Evolutionary conservation across 1,284 basidiomycete genomes (phyloP).

Genomic region (Calocybe gambosa): DNA sequence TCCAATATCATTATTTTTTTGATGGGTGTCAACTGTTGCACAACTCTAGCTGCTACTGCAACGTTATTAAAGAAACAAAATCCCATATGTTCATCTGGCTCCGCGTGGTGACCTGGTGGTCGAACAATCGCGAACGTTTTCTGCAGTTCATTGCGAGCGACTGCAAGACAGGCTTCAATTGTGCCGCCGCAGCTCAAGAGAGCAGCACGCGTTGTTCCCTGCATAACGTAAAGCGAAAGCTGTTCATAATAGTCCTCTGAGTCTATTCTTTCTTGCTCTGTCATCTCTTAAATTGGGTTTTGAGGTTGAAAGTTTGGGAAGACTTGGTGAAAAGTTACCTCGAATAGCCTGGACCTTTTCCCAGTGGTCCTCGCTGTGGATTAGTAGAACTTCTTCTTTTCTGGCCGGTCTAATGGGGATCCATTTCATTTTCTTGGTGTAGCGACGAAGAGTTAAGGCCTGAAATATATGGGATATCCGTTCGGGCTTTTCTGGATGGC

Average conservation of each 20-base stretch:
- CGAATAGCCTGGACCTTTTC: constrained; percentile 79
- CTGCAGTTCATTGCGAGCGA: constrained; percentile 75
- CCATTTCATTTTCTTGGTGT: constrained; percentile 70
- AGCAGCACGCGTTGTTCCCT: constrained; percentile 80
- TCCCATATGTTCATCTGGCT: constrained; percentile 96
- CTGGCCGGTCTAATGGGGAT: constrained; percentile 72
- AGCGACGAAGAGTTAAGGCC: constrained; percentile 54
- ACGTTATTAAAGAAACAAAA: constrained; percentile 99
- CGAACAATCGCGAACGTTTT: constrained; percentile 95
- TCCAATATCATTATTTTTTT: constrained; percentile 90
- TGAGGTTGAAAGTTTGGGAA: neutral
- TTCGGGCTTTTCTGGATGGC: constrained; percentile 86
- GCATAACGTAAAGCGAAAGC: constrained; percentile 89
- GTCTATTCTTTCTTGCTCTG: constrained; percentile 64
- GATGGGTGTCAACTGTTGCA: constrained; percentile 61
- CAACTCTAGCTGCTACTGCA: constrained; percentile 83
- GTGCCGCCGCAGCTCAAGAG: constrained; percentile 91
- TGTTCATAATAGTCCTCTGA: constrained; percentile 81
- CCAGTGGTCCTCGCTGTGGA: constrained; percentile 90
- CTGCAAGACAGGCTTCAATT: constrained; percentile 85
- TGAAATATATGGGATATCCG: constrained; percentile 81
- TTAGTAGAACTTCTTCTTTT: constrained; percentile 77
- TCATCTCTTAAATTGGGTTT: constrained; percentile 48
- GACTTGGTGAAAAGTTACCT: constrained; percentile 40
- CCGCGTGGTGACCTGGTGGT: constrained; percentile 97